Conservation (phyloP, 2,329 filamentous ascomycete genomes). For the Aspergillus alliaceus region DNA sequence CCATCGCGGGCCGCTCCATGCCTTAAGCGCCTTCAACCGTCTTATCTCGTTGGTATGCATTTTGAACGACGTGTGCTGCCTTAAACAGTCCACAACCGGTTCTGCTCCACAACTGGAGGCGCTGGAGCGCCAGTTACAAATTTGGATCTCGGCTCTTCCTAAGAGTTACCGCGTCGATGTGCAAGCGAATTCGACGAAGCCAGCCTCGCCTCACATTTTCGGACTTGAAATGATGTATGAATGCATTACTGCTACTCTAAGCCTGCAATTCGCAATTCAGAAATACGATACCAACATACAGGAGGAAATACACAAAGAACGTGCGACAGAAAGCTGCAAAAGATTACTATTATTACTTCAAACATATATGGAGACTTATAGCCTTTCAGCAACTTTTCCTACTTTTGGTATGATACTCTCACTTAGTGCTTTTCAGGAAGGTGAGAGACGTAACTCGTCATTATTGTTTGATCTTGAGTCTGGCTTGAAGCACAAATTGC, state of each 20-base stretch:
- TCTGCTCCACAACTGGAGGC: slow-evolving; percentile 28
- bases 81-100: slow-evolving; percentile 22
- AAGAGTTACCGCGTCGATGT: slow-evolving; percentile 31
- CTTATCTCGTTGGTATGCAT: slow-evolving; percentile 43
- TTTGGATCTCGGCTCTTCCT: slow-evolving; percentile 32
- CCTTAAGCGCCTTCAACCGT: slow-evolving; percentile 55
- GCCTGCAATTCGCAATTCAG: slow-evolving; percentile 25
- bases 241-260: slow-evolving; percentile 26
- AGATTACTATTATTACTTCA: slow-evolving; percentile 37
- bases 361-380: slow-evolving; percentile 41
- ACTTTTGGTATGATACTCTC: slow-evolving; percentile 44
- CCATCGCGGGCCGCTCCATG: slow-evolving; percentile 42
- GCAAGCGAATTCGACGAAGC: slow-evolving; percentile 21
- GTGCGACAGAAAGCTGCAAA: slow-evolving; percentile 36
- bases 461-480: slow-evolving; percentile 23
- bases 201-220: slow-evolving; percentile 35
- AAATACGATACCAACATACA: slow-evolving; percentile 22
- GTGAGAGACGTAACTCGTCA: slow-evolving; percentile 4
- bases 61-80: slow-evolving; percentile 33
- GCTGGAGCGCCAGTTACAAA: slow-evolving; percentile 32
- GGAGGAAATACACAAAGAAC: slow-evolving; percentile 19
- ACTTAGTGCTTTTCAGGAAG: slow-evolving; percentile 27
- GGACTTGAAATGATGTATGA: slow-evolving; percentile 36
- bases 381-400: slow-evolving; percentile 39
- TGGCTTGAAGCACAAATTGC: slow-evolving; percentile 28